Evolutionary conservation across 2,329 filamentous ascomycete genomes (phyloP), one percentile per base, ranked within the genome.

Genomic region (Chalaropsis ovoidea): DNA sequence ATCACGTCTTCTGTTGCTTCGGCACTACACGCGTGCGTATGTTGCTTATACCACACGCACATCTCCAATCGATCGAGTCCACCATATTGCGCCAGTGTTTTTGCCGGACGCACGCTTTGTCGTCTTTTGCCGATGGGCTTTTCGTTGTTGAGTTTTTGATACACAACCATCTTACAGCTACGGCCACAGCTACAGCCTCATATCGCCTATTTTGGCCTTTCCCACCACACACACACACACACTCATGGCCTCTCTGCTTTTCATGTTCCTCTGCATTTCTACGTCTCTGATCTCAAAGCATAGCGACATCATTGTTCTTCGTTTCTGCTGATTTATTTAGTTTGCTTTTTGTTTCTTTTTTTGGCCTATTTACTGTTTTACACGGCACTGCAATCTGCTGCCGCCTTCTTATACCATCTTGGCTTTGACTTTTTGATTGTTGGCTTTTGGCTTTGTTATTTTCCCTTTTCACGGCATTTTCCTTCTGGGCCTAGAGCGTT

Each of bases 391-490:
- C 54, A 35, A 35, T 19, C 8, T 60, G 42, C 41, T 65, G 41
- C 15, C 19, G 41, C 15, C 19, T 17, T 8, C 41, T 65, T 52
- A 41, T 39, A 39, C 47, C 45, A 41, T 61, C 1, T 60, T 60
- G 22, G 7, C 27, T 27, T 22, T 35, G 4, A 35, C 31, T 47
- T 64, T 41, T 58, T 56, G 24, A 24, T 43, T 45, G 27, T 64
- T 15, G 42, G 6, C 24, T 58, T 35, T 35, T 47, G 45, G 61
- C 22, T 15, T 3, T 35, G 22, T 60, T 61, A 31, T 61, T 31
- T 64, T 61, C 61, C 5, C 17, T 24, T 61, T 63, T 58, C 41
- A 45, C 41, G 35, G 52, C 35, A 63, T 66, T 39, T 45, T 63
- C 22, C 3, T 35, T 62, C 17, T 22, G n/a, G 45, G 15, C 15